phyloP scores from a whole-genome alignment of 2,329 filamentous ascomycete genomes.

The Exophiala phaeomuriformis region DNA sequence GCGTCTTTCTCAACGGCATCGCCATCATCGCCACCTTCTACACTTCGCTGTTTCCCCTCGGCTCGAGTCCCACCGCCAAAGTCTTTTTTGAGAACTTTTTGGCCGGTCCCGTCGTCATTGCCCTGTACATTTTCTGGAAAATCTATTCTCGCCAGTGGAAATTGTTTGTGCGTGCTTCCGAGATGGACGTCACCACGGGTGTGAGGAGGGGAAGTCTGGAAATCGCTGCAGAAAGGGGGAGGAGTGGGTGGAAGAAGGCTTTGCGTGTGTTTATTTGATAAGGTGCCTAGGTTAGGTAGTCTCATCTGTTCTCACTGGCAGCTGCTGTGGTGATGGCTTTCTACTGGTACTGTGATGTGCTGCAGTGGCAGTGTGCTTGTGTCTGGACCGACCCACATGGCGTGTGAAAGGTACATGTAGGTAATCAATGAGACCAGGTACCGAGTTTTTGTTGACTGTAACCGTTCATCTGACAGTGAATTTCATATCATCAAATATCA shows the following conservation, averaged over 20 bases:
- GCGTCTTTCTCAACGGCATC: conserved; percentile 65
- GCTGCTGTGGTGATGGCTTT: neutral
- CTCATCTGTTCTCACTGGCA: neutral
- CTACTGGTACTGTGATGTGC: neutral
- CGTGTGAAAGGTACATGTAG: too few species aligned
- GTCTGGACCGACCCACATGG: too few species aligned
- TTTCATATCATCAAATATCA: too few species aligned
- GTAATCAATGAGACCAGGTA: too few species aligned
- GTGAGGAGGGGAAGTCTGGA: conserved; percentile 18
- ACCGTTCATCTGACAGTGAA: too few species aligned
- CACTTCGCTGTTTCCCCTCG: conserved; percentile 73
- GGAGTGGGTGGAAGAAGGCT: conserved; percentile 10
- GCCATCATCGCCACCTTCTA: conserved; percentile 82
- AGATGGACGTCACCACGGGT: conserved; percentile 22
- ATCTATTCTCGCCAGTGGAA: conserved; percentile 23
- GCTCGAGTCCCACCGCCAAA: conserved; percentile 32
- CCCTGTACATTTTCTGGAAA: conserved; percentile 39
- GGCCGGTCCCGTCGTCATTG: conserved; percentile 40
- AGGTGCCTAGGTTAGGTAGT: neutral
- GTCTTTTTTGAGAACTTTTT: conserved; percentile 44
- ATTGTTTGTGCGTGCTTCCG: conserved; percentile 14
- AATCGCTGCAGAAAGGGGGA: conserved; percentile 5
- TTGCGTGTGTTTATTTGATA: conserved; percentile 9
- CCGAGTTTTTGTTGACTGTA: too few species aligned
- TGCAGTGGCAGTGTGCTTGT: too few species aligned